Evolutionary conservation across 805 yeast species (phyloP).

Genomic region (Wickerhamomyces chambardii): DNA sequence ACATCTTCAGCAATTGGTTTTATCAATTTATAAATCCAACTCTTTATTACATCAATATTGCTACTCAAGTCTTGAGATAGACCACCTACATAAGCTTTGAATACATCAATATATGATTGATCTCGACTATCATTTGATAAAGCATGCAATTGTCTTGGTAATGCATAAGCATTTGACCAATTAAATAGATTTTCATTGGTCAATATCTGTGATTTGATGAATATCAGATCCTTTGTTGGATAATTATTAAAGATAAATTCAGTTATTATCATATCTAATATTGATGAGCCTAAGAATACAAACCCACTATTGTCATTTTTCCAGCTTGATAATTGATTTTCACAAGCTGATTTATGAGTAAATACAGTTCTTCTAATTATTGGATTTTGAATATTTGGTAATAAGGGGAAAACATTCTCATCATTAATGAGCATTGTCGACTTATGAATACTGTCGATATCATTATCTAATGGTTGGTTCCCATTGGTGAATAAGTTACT

Average conservation of each 20-base stretch:
- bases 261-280: constrained; percentile 58
- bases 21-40: constrained; percentile 43
- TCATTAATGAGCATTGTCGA: too few relatives aligned
- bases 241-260: constrained; percentile 51
- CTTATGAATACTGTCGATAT: too few relatives aligned
- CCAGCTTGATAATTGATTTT: background rate
- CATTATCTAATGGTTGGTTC: too few relatives aligned
- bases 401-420: constrained; percentile 30
- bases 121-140: constrained; percentile 34
- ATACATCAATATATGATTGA: constrained; percentile 60
- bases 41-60: constrained; percentile 33
- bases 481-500: too few relatives aligned
- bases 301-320: constrained; percentile 64
- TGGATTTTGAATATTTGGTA: constrained; percentile 54
- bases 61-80: constrained; percentile 43
- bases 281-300: constrained; percentile 81
- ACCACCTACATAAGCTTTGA: constrained; percentile 89
- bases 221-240: constrained; percentile 49
- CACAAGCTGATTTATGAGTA: constrained; percentile 66
- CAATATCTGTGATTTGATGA: constrained; percentile 61
- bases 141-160: constrained; percentile 41
- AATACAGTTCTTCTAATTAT: constrained; percentile 56
- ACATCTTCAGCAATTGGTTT: constrained; percentile 28
- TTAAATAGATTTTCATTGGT: constrained; percentile 56
- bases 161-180: constrained; percentile 56